phyloP scores from a whole-genome alignment of 306 rosid genomes.

The Lagenaria siceraria region DNA sequence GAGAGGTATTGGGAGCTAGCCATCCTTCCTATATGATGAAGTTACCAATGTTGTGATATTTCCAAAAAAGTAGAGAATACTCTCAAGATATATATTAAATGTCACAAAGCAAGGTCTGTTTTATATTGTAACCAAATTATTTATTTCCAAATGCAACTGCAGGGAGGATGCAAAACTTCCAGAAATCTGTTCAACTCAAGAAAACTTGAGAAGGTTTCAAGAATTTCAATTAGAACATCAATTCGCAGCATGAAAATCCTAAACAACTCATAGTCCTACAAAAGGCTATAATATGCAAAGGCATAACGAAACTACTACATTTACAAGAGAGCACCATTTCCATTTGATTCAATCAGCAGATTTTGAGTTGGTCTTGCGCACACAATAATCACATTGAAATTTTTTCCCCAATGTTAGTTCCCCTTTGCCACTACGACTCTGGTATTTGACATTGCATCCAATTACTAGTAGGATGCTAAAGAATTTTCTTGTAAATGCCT shows the following conservation, averaged over 20 bases:
- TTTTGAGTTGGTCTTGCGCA: neutral
- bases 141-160: neutral
- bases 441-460: neutral
- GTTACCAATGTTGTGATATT: slow-evolving; percentile 14
- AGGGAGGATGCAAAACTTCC: neutral
- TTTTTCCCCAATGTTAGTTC: neutral
- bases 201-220: neutral
- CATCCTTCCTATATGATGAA: slow-evolving; percentile 51
- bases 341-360: neutral
- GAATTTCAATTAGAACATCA: neutral
- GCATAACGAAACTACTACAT: neutral
- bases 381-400: neutral
- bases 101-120: neutral
- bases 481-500: neutral
- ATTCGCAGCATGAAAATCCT: neutral
- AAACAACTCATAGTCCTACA: neutral
- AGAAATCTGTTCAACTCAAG: neutral
- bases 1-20: slow-evolving; percentile 37
- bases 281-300: neutral
- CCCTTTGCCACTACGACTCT: neutral
- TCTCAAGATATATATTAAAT: neutral
- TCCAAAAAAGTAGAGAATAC: neutral
- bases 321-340: neutral
- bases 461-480: neutral
- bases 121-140: neutral